Evolutionary conservation across 2,329 filamentous ascomycete genomes (phyloP).

Genomic region (Fusarium nanum): DNA sequence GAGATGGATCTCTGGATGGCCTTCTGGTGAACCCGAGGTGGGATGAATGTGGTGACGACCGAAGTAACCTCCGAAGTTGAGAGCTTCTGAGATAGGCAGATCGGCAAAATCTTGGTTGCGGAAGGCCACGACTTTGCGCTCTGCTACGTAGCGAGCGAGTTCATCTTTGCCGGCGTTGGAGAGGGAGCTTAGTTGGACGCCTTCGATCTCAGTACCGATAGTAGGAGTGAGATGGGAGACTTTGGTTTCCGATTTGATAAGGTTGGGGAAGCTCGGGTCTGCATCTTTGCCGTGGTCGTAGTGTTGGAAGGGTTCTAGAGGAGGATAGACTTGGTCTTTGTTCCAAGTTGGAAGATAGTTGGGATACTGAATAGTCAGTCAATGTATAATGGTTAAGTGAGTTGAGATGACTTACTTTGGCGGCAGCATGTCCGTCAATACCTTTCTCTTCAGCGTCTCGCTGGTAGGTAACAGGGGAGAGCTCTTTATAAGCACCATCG

Average conservation of each 20-base stretch:
- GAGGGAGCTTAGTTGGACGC: conserved; percentile 77
- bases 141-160: conserved; percentile 78
- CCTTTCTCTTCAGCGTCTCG: conserved; percentile 41
- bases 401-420: conserved; percentile 27
- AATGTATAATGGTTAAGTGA: fast-evolving
- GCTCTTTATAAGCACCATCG: conserved; percentile 44
- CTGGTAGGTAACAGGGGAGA: conserved; percentile 34
- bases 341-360: conserved; percentile 81
- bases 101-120: conserved; percentile 79
- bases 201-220: conserved; percentile 78
- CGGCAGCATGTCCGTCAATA: conserved; percentile 35
- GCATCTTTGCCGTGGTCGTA: conserved; percentile 82
- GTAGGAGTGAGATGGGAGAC: conserved; percentile 75
- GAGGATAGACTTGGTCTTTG: conserved; percentile 70
- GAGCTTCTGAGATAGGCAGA: conserved; percentile 75
- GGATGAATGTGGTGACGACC: conserved; percentile 86
- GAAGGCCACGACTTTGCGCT: conserved; percentile 84
- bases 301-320: conserved; percentile 76
- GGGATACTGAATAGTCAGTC: conserved; percentile 63
- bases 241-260: conserved; percentile 66
- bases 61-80: conserved; percentile 79
- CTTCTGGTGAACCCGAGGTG: conserved; percentile 78
- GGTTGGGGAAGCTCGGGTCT: conserved; percentile 74
- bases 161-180: conserved; percentile 78
- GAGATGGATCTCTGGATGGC: conserved; percentile 79